Base-by-base conservation (phyloP, 805 yeast genomes). In the Candida gorgasii region DNA sequence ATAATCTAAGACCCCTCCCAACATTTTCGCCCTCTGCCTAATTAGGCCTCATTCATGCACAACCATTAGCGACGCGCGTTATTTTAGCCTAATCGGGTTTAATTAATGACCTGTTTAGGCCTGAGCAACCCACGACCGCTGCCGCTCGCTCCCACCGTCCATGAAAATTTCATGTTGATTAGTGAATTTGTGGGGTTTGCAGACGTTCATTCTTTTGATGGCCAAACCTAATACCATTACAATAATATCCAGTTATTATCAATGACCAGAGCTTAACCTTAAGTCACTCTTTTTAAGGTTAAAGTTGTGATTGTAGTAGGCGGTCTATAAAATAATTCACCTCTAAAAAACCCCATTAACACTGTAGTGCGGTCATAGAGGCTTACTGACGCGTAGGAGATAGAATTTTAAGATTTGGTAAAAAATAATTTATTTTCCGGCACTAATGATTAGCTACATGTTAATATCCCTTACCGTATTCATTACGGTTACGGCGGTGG, bases 51-150 rank as follows among this genome's bases (percentile, higher is more conserved):
- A 15, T 12, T 13, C 14, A 36, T 36, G 39, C 23, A 26, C 16
- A 8, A 17, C 6, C 3, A 19, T 16, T 18, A 31, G 16, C 39
- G 23, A 17, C 13, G 18, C 15, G 23, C 36, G 31, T 13, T 7
- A 23, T 17, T 22, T 29, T 23, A 35, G 39, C 50, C 47, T 43
- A 43, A 43, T 38, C 41, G 39, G 47, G 50, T 27, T 27, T 43
- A 43, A 37, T 37, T 28, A 27, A 13, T 4, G 39, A 13, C 34
- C 27, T 27, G 19, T 16, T 31, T 39, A 30, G 42, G 40, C 27
- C 39, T n/a, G n/a, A n/a, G n/a, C n/a, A n/a, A n/a, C n/a, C n/a
- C n/a, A n/a, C n/a, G n/a, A n/a, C n/a, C n/a, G n/a, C n/a, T 4
- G 23, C 8, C 3, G 9, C 11, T 12, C 12, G 23, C 18, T 6